phyloP scores from a whole-genome alignment of 345 rosid genomes.

The Eucalyptus rudis region DNA sequence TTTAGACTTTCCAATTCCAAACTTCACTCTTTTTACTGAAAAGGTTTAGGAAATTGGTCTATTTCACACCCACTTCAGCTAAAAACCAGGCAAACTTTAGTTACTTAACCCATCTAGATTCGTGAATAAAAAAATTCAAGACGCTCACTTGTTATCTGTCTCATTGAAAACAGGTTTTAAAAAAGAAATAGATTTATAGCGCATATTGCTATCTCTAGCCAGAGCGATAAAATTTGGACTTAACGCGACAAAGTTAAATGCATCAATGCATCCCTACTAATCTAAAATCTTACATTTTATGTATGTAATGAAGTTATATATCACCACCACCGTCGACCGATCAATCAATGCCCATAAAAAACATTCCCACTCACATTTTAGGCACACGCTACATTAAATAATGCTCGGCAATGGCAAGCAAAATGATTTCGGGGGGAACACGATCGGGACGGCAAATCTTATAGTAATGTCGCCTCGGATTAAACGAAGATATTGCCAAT shows the following conservation, averaged over 20 bases:
- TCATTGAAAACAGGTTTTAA: neutral
- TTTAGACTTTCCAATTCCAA: neutral
- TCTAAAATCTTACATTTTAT: neutral
- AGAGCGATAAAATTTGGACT: neutral
- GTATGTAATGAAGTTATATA: neutral
- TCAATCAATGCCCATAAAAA: neutral
- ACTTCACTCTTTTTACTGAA: neutral
- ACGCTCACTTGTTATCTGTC: fast-evolving
- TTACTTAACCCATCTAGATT: neutral
- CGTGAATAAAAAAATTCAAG: neutral
- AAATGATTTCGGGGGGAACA: neutral
- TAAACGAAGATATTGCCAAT: neutral
- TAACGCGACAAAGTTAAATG: neutral
- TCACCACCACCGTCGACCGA: neutral
- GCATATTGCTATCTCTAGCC: neutral
- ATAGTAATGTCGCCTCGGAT: neutral
- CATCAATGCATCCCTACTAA: neutral
- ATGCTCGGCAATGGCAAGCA: neutral
- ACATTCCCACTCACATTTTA: neutral
- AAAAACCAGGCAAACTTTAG: neutral
- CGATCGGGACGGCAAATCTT: neutral
- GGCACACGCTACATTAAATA: neutral
- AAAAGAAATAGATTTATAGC: neutral
- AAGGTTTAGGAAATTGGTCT: neutral
- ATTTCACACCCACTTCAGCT: neutral